Evolutionary conservation across 345 rosid genomes (phyloP).

Genomic region (Angophora floribunda): DNA sequence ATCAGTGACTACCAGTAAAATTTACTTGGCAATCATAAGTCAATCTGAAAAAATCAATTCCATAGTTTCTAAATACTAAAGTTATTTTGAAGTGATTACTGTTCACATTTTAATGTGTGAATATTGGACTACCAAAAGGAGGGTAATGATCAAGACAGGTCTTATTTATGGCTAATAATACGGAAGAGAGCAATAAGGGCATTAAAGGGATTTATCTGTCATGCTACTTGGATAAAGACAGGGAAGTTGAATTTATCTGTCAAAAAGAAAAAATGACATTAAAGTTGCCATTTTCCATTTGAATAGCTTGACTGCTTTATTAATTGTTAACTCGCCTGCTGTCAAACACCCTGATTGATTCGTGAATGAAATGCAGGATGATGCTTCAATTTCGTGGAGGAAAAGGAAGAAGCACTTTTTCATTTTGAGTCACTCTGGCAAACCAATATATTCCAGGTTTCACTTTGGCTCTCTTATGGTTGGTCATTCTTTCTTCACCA

Average conservation of each 20-base stretch:
- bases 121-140: neutral
- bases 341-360: conserved; percentile 3
- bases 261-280: neutral
- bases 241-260: neutral
- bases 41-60: neutral
- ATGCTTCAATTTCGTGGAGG: conserved; percentile 93
- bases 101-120: neutral
- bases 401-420: conserved; percentile 99
- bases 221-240: neutral
- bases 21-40: neutral
- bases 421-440: conserved; percentile 92
- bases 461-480: neutral
- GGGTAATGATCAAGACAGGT: neutral
- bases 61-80: neutral
- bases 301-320: neutral
- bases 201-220: neutral
- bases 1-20: neutral
- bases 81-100: neutral
- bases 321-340: neutral
- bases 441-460: conserved; percentile 98
- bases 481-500: neutral
- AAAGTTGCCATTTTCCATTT: neutral
- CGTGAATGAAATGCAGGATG: conserved; percentile 78
- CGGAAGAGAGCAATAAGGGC: neutral
- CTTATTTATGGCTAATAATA: neutral